Base-by-base conservation (phyloP, 2,329 filamentous ascomycete species). In the Fusarium praegraminearum region DNA sequence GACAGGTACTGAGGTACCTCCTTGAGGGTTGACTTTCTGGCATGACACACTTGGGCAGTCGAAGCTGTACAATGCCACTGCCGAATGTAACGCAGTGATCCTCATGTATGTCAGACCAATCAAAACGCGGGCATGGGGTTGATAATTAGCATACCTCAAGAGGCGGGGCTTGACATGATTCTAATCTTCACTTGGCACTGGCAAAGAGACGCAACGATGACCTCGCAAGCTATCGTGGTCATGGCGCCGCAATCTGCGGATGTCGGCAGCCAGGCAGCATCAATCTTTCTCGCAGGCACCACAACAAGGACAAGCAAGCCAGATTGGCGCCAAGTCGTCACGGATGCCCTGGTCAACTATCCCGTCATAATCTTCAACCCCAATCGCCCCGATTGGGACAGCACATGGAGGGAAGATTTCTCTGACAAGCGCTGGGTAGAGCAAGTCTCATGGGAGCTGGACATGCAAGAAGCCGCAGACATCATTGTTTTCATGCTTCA, bases 381-480 rank as follows among this genome's bases (percentile, higher is more conserved):
- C 0, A 79, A 83, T 11, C 84, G 88, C 3, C 60, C 78, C 7
- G 82, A 86, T 73, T 91, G 89, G 89, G 83, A 89, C 71, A 73
- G 76, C 11, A 82, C 77, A 2, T 88, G 86, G 83, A 77, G 67
- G 16, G 85, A 89, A 55, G 83, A 88, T 50, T 78, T 83, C 20
- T 75, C 78, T 0, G 83, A 83, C 60, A 65, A 68, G 4, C 81
- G 78, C 0, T 90, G 87, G 77, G 76, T 76, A 11, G 77, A 83
- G 40, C 89, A 91, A 74, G 82, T 88, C 0, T 77, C 82, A 32
- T 91, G 89, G 89, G 89, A 91, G 78, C 80, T 91, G 3, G 80
- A 84, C 18, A 86, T 82, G 76, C 84, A 88, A 67, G 83, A 87
- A 16, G 64, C 67, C 2, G 86, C 86, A 0, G 82, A 85, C 69